Base-by-base conservation (phyloP, 352 stramenopile genomes). In the Sclerospora graminicola region DNA sequence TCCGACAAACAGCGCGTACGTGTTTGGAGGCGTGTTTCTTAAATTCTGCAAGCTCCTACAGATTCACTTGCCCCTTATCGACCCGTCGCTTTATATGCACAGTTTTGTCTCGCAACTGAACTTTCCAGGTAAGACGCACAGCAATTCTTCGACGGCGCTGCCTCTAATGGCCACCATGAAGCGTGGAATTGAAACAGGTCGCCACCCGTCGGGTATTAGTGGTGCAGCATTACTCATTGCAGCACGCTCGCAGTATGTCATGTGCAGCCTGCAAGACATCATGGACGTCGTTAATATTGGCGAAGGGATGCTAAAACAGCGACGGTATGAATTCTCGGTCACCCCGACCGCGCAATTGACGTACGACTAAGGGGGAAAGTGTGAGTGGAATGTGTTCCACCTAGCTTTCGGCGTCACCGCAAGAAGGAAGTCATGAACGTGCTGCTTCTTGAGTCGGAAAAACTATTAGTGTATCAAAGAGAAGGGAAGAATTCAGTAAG, bases 31-130 rank as follows among this genome's bases (percentile, higher is more conserved):
- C n/a, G n/a, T n/a, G n/a, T n/a, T n/a, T n/a, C n/a, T n/a, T n/a
- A n/a, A n/a, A n/a, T n/a, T n/a, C n/a, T n/a, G n/a, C n/a, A n/a
- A n/a, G n/a, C n/a, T n/a, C n/a, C n/a, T n/a, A n/a, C n/a, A n/a
- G n/a, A n/a, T n/a, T n/a, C n/a, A n/a, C n/a, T n/a, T n/a, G n/a
- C n/a, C n/a, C n/a, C n/a, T n/a, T n/a, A n/a, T n/a, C 50, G 97
- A 99, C 60, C 97, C 97, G 5, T 96, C 93, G 35, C 83, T 99
- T 10, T 99, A 98, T 61, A 98, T 99, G 57, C 82, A 95, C 45
- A 82, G 96, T 13, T 99, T 99, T 66, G 96, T 96, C 0, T 96
- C 89, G 41, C 94, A 99, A 73, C 79, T 99, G 34, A 96, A 98
- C 43, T 91, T 99, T 29, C 95, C 94, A n/a, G n/a, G n/a, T n/a